phyloP scores from a whole-genome alignment of 805 yeast species.

The Metschnikowia reukaufii region DNA sequence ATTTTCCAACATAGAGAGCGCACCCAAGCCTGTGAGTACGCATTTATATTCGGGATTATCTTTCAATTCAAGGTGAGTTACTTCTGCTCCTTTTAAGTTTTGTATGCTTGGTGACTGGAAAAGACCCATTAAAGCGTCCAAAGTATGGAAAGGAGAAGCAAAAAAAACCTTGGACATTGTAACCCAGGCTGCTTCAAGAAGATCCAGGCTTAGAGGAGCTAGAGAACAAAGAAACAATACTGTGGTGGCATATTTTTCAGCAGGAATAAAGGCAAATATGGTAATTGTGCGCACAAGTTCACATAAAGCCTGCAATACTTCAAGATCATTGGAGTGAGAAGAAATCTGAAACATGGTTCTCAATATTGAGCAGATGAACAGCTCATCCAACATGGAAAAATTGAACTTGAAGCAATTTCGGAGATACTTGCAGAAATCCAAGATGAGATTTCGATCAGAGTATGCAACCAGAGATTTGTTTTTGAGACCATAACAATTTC shows the following conservation, averaged over 20 bases:
- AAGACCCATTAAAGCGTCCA: slow-evolving; percentile 22
- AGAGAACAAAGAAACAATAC: slow-evolving; percentile 50
- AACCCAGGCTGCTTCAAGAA: slow-evolving; percentile 37
- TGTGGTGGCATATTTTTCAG: slow-evolving; percentile 32
- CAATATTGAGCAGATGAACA: slow-evolving; percentile 31
- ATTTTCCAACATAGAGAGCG: slow-evolving; percentile 37
- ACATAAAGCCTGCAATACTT: slow-evolving; percentile 39
- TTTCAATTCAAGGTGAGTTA: slow-evolving; percentile 6
- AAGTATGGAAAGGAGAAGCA: slow-evolving; percentile 35
- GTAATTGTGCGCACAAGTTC: slow-evolving; percentile 44
- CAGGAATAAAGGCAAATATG: slow-evolving; percentile 49
- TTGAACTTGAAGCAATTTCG: slow-evolving; percentile 50
- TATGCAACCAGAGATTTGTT: not conserved
- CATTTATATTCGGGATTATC: not conserved
- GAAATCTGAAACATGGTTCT: slow-evolving; percentile 38
- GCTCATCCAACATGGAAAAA: slow-evolving; percentile 44
- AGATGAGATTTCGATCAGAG: not conserved
- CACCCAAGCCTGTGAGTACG: slow-evolving; percentile 29
- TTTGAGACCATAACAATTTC: slow-evolving; percentile 9
- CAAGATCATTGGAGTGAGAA: slow-evolving; percentile 36
- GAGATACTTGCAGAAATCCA: slow-evolving; percentile 32
- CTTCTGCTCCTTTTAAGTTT: slow-evolving; percentile 9
- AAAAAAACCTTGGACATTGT: slow-evolving; percentile 38
- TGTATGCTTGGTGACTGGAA: slow-evolving; percentile 26
- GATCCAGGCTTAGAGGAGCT: slow-evolving; percentile 30